A percentile compares a stretch with the other conserved stretches of the same genome.
These are phyloP conservation scores for Raffaelea ambrosiae DNA, from an alignment of 2,329 filamentous ascomycete species.

Conservation along the genomic window DNA sequence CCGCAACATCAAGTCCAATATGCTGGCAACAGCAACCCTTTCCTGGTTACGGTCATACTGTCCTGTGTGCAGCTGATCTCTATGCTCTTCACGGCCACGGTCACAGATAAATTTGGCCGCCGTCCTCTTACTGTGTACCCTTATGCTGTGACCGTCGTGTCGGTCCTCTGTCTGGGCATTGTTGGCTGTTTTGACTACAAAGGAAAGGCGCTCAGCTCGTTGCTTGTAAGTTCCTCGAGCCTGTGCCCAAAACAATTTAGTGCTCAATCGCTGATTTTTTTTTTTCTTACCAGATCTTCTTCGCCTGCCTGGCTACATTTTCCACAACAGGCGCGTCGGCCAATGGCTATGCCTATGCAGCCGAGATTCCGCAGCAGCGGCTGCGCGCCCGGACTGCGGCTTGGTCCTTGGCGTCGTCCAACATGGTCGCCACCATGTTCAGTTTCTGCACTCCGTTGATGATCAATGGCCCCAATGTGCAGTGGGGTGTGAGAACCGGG, in stretches of 20 bases:
- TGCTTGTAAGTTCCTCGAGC: slow-evolving; percentile 20
- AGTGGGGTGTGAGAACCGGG: slow-evolving; percentile 36
- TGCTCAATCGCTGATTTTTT: background rate
- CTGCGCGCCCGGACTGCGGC: slow-evolving; percentile 29
- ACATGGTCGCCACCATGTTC: slow-evolving; percentile 32
- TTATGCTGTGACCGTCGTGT: slow-evolving; percentile 26
- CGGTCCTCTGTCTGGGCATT: slow-evolving; percentile 27
- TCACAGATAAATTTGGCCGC: slow-evolving; percentile 26
- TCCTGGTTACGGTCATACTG: slow-evolving; percentile 31
- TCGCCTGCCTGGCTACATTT: slow-evolving; percentile 31
- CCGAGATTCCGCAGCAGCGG: slow-evolving; percentile 30
- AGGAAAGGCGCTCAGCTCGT: slow-evolving; percentile 21
- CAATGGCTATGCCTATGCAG: slow-evolving; percentile 33
- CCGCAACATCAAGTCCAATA: slow-evolving; percentile 16
- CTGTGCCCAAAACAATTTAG: no score
- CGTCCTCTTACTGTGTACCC: slow-evolving; percentile 30
- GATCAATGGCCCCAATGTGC: slow-evolving; percentile 26
- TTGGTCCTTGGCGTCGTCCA: slow-evolving; percentile 28
- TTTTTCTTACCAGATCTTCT: slow-evolving; percentile 25
- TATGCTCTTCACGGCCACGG: slow-evolving; percentile 25
- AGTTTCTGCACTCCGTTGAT: slow-evolving; percentile 35
- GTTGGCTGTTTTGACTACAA: slow-evolving; percentile 30
- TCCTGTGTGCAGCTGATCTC: slow-evolving; percentile 32
- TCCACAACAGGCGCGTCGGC: slow-evolving; percentile 31
- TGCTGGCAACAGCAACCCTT: slow-evolving; percentile 30